phyloP scores from a whole-genome alignment of 2,329 filamentous ascomycete species.

The Xylaria polymorpha region DNA sequence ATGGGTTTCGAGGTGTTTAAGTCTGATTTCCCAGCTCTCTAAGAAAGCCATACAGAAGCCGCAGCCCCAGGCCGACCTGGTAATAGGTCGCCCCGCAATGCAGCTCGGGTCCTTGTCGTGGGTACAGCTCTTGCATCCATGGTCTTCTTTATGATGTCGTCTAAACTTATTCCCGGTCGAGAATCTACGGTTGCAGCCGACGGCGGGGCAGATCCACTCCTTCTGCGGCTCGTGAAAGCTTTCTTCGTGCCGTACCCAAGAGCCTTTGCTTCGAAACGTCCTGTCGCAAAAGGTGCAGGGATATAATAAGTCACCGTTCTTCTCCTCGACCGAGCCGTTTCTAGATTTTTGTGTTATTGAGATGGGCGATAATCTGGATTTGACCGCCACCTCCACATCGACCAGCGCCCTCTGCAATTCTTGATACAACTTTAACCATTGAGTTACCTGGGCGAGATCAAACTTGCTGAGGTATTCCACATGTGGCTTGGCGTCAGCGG shows the following conservation, averaged over 20 bases:
- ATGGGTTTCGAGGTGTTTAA: neutral
- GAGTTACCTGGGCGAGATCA: neutral
- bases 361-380: neutral
- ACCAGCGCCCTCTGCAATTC: neutral
- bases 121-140: neutral
- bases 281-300: conserved; percentile 12
- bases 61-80: neutral
- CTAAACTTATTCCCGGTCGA: neutral
- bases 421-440: neutral
- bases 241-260: conserved; percentile 13
- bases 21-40: neutral
- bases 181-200: conserved; percentile 9
- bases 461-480: neutral
- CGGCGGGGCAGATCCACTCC: conserved; percentile 2
- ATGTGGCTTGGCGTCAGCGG: neutral
- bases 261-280: neutral
- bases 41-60: neutral
- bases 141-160: conserved; percentile 12
- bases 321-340: neutral
- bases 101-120: neutral
- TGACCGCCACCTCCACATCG: neutral
- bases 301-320: neutral
- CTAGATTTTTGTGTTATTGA: neutral
- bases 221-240: conserved; percentile 3
- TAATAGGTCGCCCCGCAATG: neutral